Conservation (phyloP, 495 filamentous ascomycete genomes). For the Bathelium albidoporum region DNA sequence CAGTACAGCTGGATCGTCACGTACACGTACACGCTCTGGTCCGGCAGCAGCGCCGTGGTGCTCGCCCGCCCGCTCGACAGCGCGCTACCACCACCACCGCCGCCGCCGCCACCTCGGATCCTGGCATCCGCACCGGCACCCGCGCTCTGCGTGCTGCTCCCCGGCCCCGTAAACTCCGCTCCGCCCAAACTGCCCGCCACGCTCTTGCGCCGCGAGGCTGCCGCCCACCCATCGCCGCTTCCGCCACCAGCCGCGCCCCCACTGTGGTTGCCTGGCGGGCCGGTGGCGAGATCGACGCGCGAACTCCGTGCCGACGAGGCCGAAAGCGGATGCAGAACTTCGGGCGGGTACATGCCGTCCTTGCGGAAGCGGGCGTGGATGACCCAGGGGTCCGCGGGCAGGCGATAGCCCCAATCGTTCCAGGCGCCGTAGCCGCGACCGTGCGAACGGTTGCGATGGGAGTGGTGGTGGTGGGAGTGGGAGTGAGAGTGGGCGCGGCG, state of each 20-base stretch:
- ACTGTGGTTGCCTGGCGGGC: constrained; percentile 33
- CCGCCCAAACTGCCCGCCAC: background rate
- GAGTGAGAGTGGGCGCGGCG: background rate
- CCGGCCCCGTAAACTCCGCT: constrained; percentile 4
- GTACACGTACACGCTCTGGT: constrained; percentile 64
- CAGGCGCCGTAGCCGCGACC: constrained; percentile 23
- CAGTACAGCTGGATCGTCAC: constrained; percentile 95
- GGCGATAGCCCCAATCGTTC: constrained; percentile 50
- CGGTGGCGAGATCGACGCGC: constrained; percentile 46
- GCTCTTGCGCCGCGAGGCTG: too few relatives aligned
- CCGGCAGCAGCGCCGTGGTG: constrained; percentile 6
- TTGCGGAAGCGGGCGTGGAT: constrained; percentile 82
- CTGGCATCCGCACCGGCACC: constrained; percentile 22
- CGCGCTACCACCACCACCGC: background rate
- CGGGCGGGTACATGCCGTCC: constrained; percentile 52
- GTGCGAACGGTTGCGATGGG: too few relatives aligned
- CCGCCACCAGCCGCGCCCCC: background rate
- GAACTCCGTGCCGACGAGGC: constrained; percentile 45
- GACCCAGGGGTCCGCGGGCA: constrained; percentile 92
- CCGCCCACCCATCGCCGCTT: constrained; percentile 22
- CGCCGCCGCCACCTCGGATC: constrained; percentile 23
- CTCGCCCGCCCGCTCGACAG: background rate
- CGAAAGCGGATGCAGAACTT: constrained; percentile 34
- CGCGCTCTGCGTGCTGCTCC: constrained; percentile 27
- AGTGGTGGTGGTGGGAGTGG: constrained; percentile 14